Base-by-base conservation (phyloP, 2,329 filamentous ascomycete species). In the Fusarium gaditjirri region DNA sequence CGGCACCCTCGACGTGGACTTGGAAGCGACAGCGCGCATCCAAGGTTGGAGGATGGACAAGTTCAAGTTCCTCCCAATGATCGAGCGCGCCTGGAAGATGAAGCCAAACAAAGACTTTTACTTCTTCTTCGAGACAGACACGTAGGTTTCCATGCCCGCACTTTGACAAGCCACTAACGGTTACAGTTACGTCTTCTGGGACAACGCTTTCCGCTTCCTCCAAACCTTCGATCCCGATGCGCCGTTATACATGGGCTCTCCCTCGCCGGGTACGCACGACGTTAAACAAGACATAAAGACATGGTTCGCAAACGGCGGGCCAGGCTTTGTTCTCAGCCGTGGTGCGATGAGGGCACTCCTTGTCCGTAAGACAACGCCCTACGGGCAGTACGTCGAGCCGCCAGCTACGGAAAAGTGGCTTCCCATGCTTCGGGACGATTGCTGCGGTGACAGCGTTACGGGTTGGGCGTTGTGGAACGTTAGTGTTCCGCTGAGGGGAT, bases 51-150 rank as follows among this genome's bases (percentile, higher is more conserved):
- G 79, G 31, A 81, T 89, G 49, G 87, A 89, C 78, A 87, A 86
- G 75, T 89, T 85, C 82, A 89, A 89, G 76, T 89, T 89, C 68
- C 75, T 89, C 35, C 86, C 87, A 43, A 87, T 88, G 83, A 80
- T 89, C 8, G 85, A 88, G 64, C 79, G 83, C 33, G 84, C 86
- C 2, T 87, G 86, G 79, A 78, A 81, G 33, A 77, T 80, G 59
- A 85, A 84, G 36, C 84, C 84, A 5, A 78, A 83, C n/a, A 84
- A 84, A 49, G 81, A 86, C 39, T 89, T 87, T 83, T 89, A 87
- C 71, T 83, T 89, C 58, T 87, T 88, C 75, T 84, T 87, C 50
- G 87, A 89, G 71, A 86, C 86, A 6, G 87, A 89, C 74, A 89
- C 87, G 53, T 88, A 83, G 66, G 80, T 80, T 42, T 33, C 43